A percentile compares a stretch with the other conserved stretches of the same genome.
Evolutionary conservation across 805 yeast genomes (phyloP).

Genomic region (Komagataella mondaviorum): DNA sequence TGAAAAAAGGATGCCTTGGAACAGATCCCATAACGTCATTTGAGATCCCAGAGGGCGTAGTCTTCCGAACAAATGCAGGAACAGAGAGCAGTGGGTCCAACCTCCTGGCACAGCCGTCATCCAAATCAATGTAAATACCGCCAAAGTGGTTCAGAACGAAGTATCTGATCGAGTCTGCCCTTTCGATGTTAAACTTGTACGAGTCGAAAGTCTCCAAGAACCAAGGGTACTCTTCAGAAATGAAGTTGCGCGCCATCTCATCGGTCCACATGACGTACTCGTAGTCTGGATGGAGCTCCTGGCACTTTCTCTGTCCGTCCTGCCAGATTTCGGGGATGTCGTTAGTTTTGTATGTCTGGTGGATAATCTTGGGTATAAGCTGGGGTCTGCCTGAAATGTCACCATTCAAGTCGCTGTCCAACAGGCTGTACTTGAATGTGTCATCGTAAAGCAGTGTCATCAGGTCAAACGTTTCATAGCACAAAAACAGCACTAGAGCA

Average conservation of each 20-base stretch:
- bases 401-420: constrained; percentile 50
- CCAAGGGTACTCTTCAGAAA: constrained; percentile 75
- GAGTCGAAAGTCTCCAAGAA: constrained; percentile 65
- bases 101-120: constrained; percentile 72
- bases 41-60: constrained; percentile 82
- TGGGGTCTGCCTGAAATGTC: constrained; percentile 26
- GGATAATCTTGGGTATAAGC: constrained; percentile 79
- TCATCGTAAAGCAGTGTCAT: constrained; percentile 66
- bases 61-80: constrained; percentile 80
- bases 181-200: constrained; percentile 69
- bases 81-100: constrained; percentile 71
- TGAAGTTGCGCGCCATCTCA: constrained; percentile 65
- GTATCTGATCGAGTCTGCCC: constrained; percentile 87
- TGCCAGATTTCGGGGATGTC: constrained; percentile 75
- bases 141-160: constrained; percentile 76
- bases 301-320: constrained; percentile 63
- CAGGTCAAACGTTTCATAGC: constrained; percentile 59
- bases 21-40: constrained; percentile 89
- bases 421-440: constrained; percentile 47
- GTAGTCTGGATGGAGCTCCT: constrained; percentile 75
- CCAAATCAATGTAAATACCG: constrained; percentile 83
- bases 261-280: constrained; percentile 89
- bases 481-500: constrained; percentile 34
- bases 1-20: constrained; percentile 78
- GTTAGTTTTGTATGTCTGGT: constrained; percentile 78